Conservation (phyloP, 805 yeast species). For the Candida germanica region DNA sequence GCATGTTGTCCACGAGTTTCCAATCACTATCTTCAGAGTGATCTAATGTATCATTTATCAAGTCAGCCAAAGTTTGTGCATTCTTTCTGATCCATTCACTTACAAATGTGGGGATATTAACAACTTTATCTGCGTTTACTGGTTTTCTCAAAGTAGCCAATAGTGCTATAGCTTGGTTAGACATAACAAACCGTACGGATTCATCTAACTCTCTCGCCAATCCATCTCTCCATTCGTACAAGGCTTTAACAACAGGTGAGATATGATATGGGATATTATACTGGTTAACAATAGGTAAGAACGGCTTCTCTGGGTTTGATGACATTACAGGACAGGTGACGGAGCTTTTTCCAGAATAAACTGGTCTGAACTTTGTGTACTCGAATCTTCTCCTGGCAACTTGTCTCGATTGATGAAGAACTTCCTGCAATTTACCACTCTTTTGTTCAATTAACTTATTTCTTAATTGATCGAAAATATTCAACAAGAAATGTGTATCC, state of each 20-base stretch:
- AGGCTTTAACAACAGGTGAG: constrained; percentile 52
- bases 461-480: constrained; percentile 73
- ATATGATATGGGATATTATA: constrained; percentile 59
- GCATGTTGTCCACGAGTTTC: constrained; percentile 30
- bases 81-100: constrained; percentile 57
- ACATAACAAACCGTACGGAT: constrained; percentile 77
- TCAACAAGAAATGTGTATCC: constrained; percentile 87
- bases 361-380: constrained; percentile 62
- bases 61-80: constrained; percentile 54
- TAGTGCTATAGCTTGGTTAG: constrained; percentile 70
- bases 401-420: constrained; percentile 68
- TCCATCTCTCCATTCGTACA: constrained; percentile 81
- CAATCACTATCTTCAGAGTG: constrained; percentile 35
- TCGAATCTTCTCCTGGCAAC: constrained; percentile 84
- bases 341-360: constrained; percentile 13
- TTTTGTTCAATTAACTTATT: constrained; percentile 48
- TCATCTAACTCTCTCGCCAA: constrained; percentile 79
- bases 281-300: constrained; percentile 59
- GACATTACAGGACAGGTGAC: constrained; percentile 49
- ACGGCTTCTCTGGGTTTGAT: constrained; percentile 57
- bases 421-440: constrained; percentile 49
- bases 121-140: constrained; percentile 52
- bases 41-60: constrained; percentile 45
- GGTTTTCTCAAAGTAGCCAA: constrained; percentile 56
- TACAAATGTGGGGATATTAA: constrained; percentile 43